Evolutionary conservation across 2,329 filamentous ascomycete genomes (phyloP), one percentile per base, ranked within the genome.

Genomic region (Cadophora luteo-olivacea): DNA sequence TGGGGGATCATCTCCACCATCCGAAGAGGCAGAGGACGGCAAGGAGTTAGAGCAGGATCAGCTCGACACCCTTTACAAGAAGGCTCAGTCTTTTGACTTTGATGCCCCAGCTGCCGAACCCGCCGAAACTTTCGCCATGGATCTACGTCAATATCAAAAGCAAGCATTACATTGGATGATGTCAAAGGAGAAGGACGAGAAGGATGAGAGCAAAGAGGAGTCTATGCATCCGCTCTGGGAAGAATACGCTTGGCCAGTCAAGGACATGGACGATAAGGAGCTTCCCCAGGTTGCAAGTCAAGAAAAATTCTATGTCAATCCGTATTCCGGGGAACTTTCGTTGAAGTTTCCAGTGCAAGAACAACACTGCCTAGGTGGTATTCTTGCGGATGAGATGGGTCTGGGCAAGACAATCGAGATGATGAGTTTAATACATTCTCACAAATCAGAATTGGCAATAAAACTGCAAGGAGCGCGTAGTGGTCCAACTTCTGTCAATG

Each of bases 141-240:
- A 89, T 48, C 83, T 99, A 33, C 89, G 96, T 3, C 93, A 93
- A 63, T 99, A 99, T 74, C 96, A 99, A 78, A 97, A 94, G 77
- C 96, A 99, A 79, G 94, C 96, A 0, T 81, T 99, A 6, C 85
- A 97, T 77, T 99, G 96, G 96, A 97, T 99, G 94, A 85, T 98
- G 71, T 86, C 90, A 4, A 98, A 98, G 78, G 96, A 99, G 78
- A 95, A 89, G 75, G 89, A 97, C 71, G 86, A 92, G 70, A 90
- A 89, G 72, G 86, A 88, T 12, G 86, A 89, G 33, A 79, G 83
- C 48, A 88, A 89, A 65, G 89, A 94, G 75, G 84, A 84, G 4
- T 97, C 94, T 0, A 97, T 99, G 93, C 94, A 99, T 79, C 96
- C 96, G 0, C 80, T 99, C 0, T 99, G 96, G 96, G 96, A 99